phyloP scores from a whole-genome alignment of 805 yeast species.

The Torulaspora gathmanii region DNA sequence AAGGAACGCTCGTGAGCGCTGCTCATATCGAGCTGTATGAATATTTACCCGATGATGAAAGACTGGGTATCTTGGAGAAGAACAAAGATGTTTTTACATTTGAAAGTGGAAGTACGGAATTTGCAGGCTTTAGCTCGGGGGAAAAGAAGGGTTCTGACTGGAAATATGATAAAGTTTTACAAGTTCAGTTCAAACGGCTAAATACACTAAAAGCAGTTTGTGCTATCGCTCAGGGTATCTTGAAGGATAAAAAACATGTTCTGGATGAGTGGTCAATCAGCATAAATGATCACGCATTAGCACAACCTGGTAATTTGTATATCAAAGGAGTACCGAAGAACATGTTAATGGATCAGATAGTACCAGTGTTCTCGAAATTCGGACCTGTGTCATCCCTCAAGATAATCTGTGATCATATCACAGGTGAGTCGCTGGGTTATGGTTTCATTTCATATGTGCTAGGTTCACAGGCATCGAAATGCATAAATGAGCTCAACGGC shows the following conservation, averaged over 20 bases:
- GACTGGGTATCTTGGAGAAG: slow-evolving; percentile 22
- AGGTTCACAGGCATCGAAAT: slow-evolving; percentile 55
- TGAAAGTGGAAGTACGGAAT: slow-evolving; percentile 25
- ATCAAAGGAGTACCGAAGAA: slow-evolving; percentile 45
- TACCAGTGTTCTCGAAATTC: slow-evolving; percentile 37
- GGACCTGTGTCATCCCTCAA: slow-evolving; percentile 46
- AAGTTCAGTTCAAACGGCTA: slow-evolving; percentile 26
- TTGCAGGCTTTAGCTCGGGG: slow-evolving; percentile 14
- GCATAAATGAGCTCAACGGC: slow-evolving; percentile 54
- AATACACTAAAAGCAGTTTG: slow-evolving; percentile 13
- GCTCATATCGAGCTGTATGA: slow-evolving; percentile 31
- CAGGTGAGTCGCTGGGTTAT: slow-evolving; percentile 42
- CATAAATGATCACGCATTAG: slow-evolving; percentile 29
- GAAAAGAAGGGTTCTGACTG: slow-evolving; percentile 10
- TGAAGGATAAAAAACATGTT: slow-evolving; percentile 1
- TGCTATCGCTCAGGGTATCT: slow-evolving; percentile 7
- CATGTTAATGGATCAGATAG: slow-evolving; percentile 38
- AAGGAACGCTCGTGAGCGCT: slow-evolving; percentile 23
- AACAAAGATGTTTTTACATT: slow-evolving; percentile 22
- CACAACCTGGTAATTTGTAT: slow-evolving; percentile 57
- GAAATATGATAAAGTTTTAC: slow-evolving; percentile 27
- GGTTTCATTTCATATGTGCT: slow-evolving; percentile 65
- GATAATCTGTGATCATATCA: slow-evolving; percentile 41
- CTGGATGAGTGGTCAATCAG: slow-evolving; percentile 30
- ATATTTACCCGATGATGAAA: slow-evolving; percentile 23